These are phyloP conservation scores for Suaeda aralocaspica DNA, from an alignment of 148 eudicot genomes.

Conservation along the genomic window DNA sequence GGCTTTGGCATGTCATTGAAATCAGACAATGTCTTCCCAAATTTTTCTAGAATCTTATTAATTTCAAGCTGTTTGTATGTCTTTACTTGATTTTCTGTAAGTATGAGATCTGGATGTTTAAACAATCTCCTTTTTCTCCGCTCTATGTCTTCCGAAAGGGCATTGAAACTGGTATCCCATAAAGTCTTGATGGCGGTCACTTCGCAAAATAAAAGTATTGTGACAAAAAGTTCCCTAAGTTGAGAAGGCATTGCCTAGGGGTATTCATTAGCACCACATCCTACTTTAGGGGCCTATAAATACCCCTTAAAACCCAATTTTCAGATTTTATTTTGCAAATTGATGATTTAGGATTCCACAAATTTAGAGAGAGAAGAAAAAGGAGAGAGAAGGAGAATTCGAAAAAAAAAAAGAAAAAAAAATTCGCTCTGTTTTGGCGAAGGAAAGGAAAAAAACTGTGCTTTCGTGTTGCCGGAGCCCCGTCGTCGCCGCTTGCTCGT, in stretches of 20 bases:
- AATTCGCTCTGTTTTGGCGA: no score
- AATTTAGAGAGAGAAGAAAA: no score
- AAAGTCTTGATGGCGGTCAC: neutral
- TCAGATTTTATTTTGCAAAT: no score
- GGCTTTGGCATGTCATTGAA: constrained; percentile 6
- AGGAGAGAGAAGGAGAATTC: no score
- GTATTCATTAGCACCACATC: constrained; percentile 13
- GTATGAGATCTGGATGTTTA: neutral
- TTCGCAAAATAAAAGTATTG: neutral
- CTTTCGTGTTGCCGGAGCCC: no score
- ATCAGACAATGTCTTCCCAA: constrained; percentile 1
- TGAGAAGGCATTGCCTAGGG: constrained; percentile 15
- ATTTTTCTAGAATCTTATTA: neutral
- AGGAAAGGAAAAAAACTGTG: no score
- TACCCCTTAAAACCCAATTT: no score
- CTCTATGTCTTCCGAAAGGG: constrained; percentile 7
- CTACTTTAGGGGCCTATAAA: constrained; percentile 3
- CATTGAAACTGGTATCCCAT: neutral
- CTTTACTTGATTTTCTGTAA: neutral
- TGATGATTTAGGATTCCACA: no score
- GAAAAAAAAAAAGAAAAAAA: no score
- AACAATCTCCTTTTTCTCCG: neutral
- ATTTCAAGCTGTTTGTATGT: constrained; percentile 7
- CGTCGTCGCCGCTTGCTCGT: no score
- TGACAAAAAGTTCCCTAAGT: constrained; percentile 14